Evolutionary conservation across 129 eudicot genomes (phyloP).

Genomic region (Escallonia rubra): DNA sequence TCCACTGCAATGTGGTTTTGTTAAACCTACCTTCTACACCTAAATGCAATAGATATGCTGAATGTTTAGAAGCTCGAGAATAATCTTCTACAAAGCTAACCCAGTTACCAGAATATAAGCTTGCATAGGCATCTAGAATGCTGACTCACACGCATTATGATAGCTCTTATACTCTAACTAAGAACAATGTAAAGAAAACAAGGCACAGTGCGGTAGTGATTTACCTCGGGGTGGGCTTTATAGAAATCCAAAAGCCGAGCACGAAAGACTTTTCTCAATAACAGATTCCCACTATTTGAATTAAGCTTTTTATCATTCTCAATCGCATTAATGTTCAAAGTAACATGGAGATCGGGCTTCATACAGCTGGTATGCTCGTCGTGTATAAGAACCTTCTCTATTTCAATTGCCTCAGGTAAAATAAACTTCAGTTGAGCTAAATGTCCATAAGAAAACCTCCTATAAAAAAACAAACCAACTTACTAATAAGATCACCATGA

Average conservation of each 20-base stretch:
- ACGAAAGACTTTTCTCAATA: constrained; percentile 59
- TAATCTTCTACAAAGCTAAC: no score
- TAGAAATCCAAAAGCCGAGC: constrained; percentile 44
- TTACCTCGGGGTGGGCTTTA: constrained; percentile 70
- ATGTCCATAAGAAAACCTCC: constrained; percentile 72
- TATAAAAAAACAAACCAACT: constrained; percentile 10
- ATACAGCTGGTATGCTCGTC: constrained; percentile 75
- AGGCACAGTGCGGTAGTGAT: no score
- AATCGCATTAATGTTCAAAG: constrained; percentile 34
- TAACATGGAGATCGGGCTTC: constrained; percentile 69
- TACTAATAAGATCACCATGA: neutral
- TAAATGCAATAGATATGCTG: no score
- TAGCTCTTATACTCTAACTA: no score
- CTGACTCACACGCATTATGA: no score
- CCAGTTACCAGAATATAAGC: no score
- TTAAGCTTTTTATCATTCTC: constrained; percentile 28
- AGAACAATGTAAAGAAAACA: no score
- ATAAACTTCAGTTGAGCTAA: constrained; percentile 76
- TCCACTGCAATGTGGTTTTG: no score
- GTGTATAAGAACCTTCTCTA: constrained; percentile 48
- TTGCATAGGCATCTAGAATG: no score
- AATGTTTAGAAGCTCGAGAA: no score
- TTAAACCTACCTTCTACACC: no score
- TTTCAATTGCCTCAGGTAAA: constrained; percentile 72
- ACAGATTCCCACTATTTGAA: constrained; percentile 29